A percentile compares a stretch with the other conserved stretches of the same genome.
Conservation (phyloP, 2,329 filamentous ascomycete species). For the Exutisphaerella laricina region DNA sequence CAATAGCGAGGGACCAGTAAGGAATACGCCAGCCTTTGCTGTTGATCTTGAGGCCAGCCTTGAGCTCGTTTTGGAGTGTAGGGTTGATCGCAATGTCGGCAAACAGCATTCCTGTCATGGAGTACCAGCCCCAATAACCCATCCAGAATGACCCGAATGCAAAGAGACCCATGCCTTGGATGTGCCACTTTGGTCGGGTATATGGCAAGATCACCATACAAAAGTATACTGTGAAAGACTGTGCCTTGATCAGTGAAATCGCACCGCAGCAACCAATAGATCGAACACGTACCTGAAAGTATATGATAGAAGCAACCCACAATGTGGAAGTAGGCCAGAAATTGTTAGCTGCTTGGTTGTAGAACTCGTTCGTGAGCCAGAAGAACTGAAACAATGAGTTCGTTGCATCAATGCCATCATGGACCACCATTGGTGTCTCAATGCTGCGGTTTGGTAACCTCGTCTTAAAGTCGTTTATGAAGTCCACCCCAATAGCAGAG, state of each 20-base stretch:
- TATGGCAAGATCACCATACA: conserved; percentile 45
- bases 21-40: conserved; percentile 19
- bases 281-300: conserved; percentile 32
- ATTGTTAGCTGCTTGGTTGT: conserved; percentile 37
- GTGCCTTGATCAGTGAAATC: background rate
- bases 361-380: conserved; percentile 39
- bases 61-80: conserved; percentile 17
- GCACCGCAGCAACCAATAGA: background rate
- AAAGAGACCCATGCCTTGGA: conserved; percentile 30
- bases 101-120: conserved; percentile 25
- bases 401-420: conserved; percentile 40
- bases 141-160: conserved; percentile 30
- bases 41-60: conserved; percentile 19
- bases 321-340: conserved; percentile 44
- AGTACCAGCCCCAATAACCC: conserved; percentile 30
- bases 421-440: conserved; percentile 27
- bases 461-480: conserved; percentile 37
- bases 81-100: conserved; percentile 24
- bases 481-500: conserved; percentile 28
- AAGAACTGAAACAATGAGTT: conserved; percentile 46
- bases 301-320: conserved; percentile 44
- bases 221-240: conserved; percentile 45
- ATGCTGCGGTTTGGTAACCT: conserved; percentile 37
- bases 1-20: conserved; percentile 15
- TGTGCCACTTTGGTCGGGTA: conserved; percentile 39